Conservation (phyloP, 257 asterid genomes). For the Buddleja alternifolia region DNA sequence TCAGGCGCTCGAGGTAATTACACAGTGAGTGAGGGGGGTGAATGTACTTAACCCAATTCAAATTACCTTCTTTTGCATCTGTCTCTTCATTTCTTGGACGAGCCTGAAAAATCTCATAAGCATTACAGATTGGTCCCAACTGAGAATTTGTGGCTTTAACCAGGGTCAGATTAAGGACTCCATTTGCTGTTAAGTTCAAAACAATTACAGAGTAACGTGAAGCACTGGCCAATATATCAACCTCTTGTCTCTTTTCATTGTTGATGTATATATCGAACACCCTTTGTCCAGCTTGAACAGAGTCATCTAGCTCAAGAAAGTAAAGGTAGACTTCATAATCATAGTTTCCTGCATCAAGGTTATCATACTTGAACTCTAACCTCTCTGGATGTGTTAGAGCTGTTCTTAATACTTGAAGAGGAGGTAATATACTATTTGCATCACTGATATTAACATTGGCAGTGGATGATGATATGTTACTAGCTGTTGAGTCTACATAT, state of each 20-base stretch:
- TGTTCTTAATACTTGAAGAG: conserved; percentile 49
- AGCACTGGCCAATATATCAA: conserved; percentile 45
- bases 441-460: conserved; percentile 27
- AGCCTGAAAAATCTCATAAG: conserved; percentile 57
- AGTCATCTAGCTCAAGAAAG: conserved; percentile 51
- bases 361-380: conserved; percentile 41
- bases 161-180: conserved; percentile 50
- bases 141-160: conserved; percentile 45
- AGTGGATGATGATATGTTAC: conserved; percentile 15
- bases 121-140: conserved; percentile 61
- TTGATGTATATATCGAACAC: conserved; percentile 56
- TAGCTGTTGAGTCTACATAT: conserved; percentile 39
- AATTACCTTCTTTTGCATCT: conserved; percentile 49
- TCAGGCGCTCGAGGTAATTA: no score
- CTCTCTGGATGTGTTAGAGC: conserved; percentile 55
- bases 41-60: no score
- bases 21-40: no score
- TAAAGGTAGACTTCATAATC: conserved; percentile 50
- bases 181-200: conserved; percentile 50
- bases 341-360: conserved; percentile 39
- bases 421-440: conserved; percentile 40
- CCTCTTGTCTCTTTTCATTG: conserved; percentile 31
- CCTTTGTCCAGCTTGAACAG: conserved; percentile 52
- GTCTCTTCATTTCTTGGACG: conserved; percentile 43
- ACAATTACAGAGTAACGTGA: conserved; percentile 32